phyloP scores from a whole-genome alignment of 345 rosid genomes.

The Citrus australasica region DNA sequence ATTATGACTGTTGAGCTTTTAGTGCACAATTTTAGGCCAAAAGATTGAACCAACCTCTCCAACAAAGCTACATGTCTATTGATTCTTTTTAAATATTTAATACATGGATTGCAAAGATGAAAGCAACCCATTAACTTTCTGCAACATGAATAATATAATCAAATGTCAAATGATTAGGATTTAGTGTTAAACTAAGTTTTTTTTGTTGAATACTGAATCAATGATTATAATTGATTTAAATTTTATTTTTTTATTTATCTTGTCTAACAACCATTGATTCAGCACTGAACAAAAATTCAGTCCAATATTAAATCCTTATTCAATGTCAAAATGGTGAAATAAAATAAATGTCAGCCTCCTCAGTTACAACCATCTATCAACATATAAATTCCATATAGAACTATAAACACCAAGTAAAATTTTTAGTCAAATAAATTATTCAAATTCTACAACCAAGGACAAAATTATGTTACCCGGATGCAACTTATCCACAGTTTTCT shows the following conservation, averaged over 20 bases:
- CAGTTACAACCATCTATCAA: background rate
- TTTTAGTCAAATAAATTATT: background rate
- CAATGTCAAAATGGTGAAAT: background rate
- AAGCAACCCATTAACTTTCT: background rate
- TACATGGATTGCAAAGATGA: background rate
- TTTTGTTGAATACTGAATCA: no score
- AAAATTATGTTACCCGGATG: no score
- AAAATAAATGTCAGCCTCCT: background rate
- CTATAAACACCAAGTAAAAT: background rate
- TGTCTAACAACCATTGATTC: no score
- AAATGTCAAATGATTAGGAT: background rate
- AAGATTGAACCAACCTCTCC: conserved; percentile 3
- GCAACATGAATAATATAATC: background rate
- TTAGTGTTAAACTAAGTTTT: no score
- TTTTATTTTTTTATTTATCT: no score
- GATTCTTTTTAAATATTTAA: background rate
- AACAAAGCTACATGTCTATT: background rate
- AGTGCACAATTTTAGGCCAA: conserved; percentile 3
- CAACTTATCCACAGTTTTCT: no score
- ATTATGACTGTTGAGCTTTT: background rate
- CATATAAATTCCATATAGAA: background rate
- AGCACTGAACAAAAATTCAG: no score
- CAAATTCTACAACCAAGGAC: no score
- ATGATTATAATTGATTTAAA: no score
- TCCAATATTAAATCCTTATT: no score